Conservation (phyloP, 2,329 filamentous ascomycete species). For the Elsinoe batatas region DNA sequence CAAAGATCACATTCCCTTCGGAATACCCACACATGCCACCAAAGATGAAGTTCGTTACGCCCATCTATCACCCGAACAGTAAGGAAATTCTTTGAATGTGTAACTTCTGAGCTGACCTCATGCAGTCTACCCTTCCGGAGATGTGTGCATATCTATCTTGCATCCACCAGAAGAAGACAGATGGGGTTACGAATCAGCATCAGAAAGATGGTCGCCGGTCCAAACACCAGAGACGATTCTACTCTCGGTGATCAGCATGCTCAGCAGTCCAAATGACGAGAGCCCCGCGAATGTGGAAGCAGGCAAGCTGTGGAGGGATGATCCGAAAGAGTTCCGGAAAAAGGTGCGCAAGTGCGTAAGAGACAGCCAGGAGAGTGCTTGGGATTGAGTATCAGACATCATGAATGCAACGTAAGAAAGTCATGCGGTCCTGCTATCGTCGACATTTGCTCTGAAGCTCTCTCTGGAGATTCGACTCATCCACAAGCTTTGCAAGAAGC, state of each 20-base stretch:
- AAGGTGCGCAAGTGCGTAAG: slow-evolving; percentile 68
- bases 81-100: slow-evolving; percentile 21
- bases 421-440: neutral
- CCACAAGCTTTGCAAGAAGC: too few species aligned
- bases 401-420: slow-evolving; percentile 8
- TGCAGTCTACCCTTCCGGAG: slow-evolving; percentile 68
- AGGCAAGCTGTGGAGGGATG: slow-evolving; percentile 75
- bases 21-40: slow-evolving; percentile 85
- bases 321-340: slow-evolving; percentile 67
- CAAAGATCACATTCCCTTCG: slow-evolving; percentile 68
- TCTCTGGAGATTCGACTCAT: neutral
- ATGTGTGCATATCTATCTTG: slow-evolving; percentile 93
- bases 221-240: slow-evolving; percentile 93
- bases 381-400: slow-evolving; percentile 20
- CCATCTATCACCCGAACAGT: slow-evolving; percentile 90
- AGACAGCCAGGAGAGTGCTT: slow-evolving; percentile 57
- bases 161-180: slow-evolving; percentile 91
- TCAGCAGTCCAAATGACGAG: slow-evolving; percentile 89
- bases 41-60: slow-evolving; percentile 73
- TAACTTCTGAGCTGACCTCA: neutral
- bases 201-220: slow-evolving; percentile 88
- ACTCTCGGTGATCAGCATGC: slow-evolving; percentile 81
- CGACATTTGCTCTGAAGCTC: neutral
- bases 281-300: slow-evolving; percentile 93
- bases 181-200: slow-evolving; percentile 82